Evolutionary conservation across 805 yeast species (phyloP).

Genomic region (Soucietia sequanensis): DNA sequence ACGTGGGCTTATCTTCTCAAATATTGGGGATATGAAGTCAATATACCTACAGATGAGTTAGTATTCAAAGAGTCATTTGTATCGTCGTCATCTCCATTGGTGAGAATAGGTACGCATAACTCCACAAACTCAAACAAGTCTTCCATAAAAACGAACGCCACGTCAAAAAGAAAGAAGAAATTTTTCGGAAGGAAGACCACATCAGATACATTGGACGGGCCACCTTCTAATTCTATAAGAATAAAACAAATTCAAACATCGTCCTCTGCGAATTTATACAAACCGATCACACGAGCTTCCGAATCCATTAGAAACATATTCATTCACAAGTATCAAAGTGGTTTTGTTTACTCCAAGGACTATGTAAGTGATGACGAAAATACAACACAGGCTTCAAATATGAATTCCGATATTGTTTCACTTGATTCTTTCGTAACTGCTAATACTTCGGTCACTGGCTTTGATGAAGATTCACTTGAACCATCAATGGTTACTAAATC

Average conservation of each 20-base stretch:
- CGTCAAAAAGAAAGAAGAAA: slow-evolving; percentile 5
- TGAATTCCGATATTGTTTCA: slow-evolving; percentile 20
- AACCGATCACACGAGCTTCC: slow-evolving; percentile 19
- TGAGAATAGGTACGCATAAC: no score
- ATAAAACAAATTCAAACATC: slow-evolving; percentile 25
- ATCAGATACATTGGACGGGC: slow-evolving; percentile 7
- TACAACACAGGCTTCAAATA: slow-evolving; percentile 14
- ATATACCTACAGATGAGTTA: slow-evolving; percentile 27
- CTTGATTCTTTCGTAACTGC: slow-evolving; percentile 35
- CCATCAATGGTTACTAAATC: neutral
- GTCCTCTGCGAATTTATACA: slow-evolving; percentile 24
- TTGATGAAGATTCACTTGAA: slow-evolving; percentile 8
- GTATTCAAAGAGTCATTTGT: slow-evolving; percentile 29
- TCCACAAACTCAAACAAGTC: slow-evolving; percentile 4
- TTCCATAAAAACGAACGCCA: slow-evolving; percentile 7
- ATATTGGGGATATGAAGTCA: slow-evolving; percentile 51
- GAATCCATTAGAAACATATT: slow-evolving; percentile 18
- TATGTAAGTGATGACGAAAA: no score
- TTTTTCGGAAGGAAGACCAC: slow-evolving; percentile 2
- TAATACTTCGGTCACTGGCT: slow-evolving; percentile 21
- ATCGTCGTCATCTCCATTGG: slow-evolving; percentile 22
- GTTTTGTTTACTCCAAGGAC: slow-evolving; percentile 11
- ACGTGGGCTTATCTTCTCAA: slow-evolving; percentile 66
- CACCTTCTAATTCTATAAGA: slow-evolving; percentile 24
- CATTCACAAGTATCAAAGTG: slow-evolving; percentile 17